phyloP scores from a whole-genome alignment of 148 eudicot genomes.

The Limonium bicolor region DNA sequence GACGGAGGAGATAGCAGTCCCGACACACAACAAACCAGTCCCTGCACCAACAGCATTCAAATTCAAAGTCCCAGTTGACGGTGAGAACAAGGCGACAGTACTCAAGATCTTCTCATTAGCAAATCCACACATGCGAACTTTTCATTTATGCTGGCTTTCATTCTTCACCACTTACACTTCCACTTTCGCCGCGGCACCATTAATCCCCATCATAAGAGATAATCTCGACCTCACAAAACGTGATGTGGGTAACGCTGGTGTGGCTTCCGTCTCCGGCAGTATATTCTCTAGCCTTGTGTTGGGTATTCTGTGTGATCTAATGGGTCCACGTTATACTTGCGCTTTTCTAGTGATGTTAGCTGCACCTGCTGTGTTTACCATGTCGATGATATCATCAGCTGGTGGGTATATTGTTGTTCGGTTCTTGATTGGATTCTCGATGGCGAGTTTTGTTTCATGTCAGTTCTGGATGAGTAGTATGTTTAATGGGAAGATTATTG shows the following conservation, averaged over 20 bases:
- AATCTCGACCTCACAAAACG: neutral
- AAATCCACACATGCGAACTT: neutral
- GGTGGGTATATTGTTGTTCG: neutral
- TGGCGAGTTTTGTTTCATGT: neutral
- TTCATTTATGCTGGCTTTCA: neutral
- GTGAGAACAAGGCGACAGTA: neutral
- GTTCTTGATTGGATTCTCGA: constrained; percentile 1
- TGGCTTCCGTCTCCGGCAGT: neutral
- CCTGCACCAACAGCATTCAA: neutral
- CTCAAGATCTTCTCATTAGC: neutral
- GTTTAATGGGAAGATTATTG: neutral
- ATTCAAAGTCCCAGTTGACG: constrained; percentile 1
- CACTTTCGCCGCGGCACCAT: neutral
- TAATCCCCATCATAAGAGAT: neutral
- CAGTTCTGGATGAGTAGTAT: constrained; percentile 4
- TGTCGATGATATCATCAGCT: neutral
- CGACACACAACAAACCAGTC: too few relatives aligned
- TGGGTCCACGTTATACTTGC: neutral
- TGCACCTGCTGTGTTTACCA: neutral
- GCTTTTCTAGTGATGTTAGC: neutral
- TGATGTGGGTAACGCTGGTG: neutral
- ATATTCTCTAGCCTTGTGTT: neutral
- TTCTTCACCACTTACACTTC: neutral
- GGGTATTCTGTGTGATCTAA: neutral
- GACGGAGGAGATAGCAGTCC: too few relatives aligned